Base-by-base conservation (phyloP, 2,329 filamentous ascomycete genomes). In the Gremmenia infestans region DNA sequence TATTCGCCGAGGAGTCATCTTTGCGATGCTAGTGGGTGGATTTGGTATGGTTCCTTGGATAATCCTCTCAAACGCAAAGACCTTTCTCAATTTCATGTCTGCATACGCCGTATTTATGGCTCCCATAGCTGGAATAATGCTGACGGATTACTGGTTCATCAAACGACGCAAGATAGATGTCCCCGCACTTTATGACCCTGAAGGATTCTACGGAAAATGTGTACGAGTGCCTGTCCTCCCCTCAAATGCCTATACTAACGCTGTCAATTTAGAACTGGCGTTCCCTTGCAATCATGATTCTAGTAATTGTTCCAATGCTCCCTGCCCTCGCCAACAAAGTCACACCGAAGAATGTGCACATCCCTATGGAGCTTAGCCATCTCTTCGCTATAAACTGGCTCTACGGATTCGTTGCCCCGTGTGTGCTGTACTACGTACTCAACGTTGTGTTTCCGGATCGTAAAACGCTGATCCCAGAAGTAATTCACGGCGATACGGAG, bases 41-140 rank as follows among this genome's bases (percentile, higher is more conserved):
- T 78, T 75, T 73, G 72, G 69, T 2, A 70, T 77, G 7, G 73
- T 75, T 0, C 75, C 74, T 35, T 77, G 74, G 74, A 74, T 74
- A 62, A 76, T 77, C 48, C 62, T 76, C 2, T 68, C 65, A 14
- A 53, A 47, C 37, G 56, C 53, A 11, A 45, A 54, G 48, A 67
- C 62, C 45, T 66, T 67, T 52, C 59, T 67, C 6, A 63, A 62
- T 19, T 65, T 67, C 51, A 65, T 67, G 60, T 59, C 59, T 22
- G 65, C 60, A 8, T 66, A 65, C 48, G 60, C 63, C 28, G 69
- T 72, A 6, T 72, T 72, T 59, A 58, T 72, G 14, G 68, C 68
- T 0, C 70, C 69, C 5, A 63, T 72, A 51, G 70, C 68, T 15
- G 70, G 69, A 15, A 62, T 72, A 47, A 71, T 72, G 68, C 65